Conservation (phyloP, 2,329 filamentous ascomycete genomes). For the Cladosporium colombiae region DNA sequence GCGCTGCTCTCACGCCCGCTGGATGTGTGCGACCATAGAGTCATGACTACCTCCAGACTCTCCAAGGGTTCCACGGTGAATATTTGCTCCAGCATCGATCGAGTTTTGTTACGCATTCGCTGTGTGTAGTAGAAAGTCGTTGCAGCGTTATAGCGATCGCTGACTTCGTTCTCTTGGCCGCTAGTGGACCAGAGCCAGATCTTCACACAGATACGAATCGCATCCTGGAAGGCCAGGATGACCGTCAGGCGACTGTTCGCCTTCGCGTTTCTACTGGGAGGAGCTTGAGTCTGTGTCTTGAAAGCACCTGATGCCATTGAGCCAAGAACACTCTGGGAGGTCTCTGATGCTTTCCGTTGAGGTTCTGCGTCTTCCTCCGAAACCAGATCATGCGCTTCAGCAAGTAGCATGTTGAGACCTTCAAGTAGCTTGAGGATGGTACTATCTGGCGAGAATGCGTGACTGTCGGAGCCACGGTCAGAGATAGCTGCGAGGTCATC, state of each 20-base stretch:
- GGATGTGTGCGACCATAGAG: constrained; percentile 69
- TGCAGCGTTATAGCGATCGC: constrained; percentile 61
- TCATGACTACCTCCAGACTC: constrained; percentile 86
- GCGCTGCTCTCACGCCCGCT: constrained; percentile 47
- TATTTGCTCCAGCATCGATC: constrained; percentile 85
- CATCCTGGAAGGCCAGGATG: constrained; percentile 93
- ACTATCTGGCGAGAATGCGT: constrained; percentile 28
- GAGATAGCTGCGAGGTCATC: constrained; percentile 68
- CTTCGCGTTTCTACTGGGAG: constrained; percentile 70
- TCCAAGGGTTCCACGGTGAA: constrained; percentile 91
- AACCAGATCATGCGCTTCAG: constrained; percentile 80
- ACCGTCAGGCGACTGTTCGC: constrained; percentile 93
- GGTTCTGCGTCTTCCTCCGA: constrained; percentile 67
- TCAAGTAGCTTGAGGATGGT: constrained; percentile 63
- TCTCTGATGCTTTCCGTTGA: constrained; percentile 54
- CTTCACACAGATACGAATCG: constrained; percentile 83
- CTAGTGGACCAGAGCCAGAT: constrained; percentile 93
- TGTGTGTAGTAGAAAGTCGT: constrained; percentile 93
- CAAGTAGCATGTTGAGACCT: constrained; percentile 86
- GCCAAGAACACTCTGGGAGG: constrained; percentile 10
- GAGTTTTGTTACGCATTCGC: constrained; percentile 84
- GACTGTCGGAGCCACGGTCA: constrained; percentile 12
- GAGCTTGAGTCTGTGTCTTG: constrained; percentile 69
- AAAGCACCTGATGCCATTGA: constrained; percentile 87
- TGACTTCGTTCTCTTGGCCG: constrained; percentile 55